Base-by-base conservation (phyloP, 2,329 filamentous ascomycete species). In the Phyllosticta citrichinensis region DNA sequence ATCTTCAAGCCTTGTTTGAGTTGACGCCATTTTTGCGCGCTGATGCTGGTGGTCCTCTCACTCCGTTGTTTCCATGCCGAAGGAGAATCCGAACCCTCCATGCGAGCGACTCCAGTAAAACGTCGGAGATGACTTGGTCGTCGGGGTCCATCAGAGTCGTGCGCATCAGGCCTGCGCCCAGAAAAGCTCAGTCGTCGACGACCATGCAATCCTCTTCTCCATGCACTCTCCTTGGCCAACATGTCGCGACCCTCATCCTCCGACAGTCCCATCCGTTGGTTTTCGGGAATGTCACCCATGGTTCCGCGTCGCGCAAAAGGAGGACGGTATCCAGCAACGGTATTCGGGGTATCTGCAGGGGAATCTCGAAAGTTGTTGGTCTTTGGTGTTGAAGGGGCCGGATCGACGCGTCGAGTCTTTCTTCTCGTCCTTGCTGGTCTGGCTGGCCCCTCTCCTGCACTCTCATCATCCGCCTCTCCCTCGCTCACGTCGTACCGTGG, bases 1-100 rank as follows among this genome's bases (percentile, higher is more conserved):
- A 96, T 79, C 71, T 90, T 92, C 55, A 97, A 76, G 0, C 91
- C 92, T 66, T 90, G 90, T 76, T 97, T 97, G 69, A 99, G 83
- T 70, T 95, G 89, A 65, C 87, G 87, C 94, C 94, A 99, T 77
- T 89, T 91, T 68, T 93, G 88, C 19, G 85, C 91, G 68, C 76
- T 78, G 56, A 77, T 65, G 67, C 75, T 78, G 8, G 74, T 73
- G 47, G 77, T 75, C n/a, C 78, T 74, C 59, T 80, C 77, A 35
- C 74, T 71, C 5, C 77, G 74, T 60, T 74, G 71, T 17, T 75
- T 69, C 71, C 77, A 78, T 1, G 74, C 72, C 2, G 75, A 78
- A 6, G 67, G 72, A 62, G 75, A 74, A 20, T 70, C 69, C n/a
- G 69, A 67, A 10, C 71, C 72, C 52, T 72, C 71, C 40, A 65